A percentile compares a stretch with the other conserved stretches of the same genome.
phyloP scores from a whole-genome alignment of 140 eudicot genomes.

The Flaveria floridana region DNA sequence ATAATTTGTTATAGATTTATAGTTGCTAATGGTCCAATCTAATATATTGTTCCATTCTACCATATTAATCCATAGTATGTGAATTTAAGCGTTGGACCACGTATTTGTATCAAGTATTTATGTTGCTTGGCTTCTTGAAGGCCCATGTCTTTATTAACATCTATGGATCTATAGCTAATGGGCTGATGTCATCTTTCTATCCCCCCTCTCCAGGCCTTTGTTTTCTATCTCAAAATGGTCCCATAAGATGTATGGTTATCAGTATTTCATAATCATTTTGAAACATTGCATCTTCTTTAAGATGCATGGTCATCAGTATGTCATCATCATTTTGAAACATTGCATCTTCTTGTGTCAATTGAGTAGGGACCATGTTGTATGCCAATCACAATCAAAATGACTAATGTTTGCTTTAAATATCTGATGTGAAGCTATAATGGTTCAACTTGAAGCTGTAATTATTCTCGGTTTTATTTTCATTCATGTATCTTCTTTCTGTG shows the following conservation, averaged over 20 bases:
- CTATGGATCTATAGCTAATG: neutral
- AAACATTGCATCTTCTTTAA: constrained; percentile 27
- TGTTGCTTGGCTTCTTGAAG: constrained; percentile 9
- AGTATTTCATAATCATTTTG: constrained; percentile 22
- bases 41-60: constrained; percentile 1
- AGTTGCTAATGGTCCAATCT: constrained; percentile 3
- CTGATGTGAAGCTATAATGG: constrained; percentile 20
- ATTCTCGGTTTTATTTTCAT: constrained; percentile 22
- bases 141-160: no score
- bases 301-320: neutral
- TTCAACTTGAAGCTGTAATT: constrained; percentile 25
- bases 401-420: constrained; percentile 26
- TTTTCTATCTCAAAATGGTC: constrained; percentile 30
- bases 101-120: neutral
- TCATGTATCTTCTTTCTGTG: constrained; percentile 2
- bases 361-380: constrained; percentile 34
- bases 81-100: constrained; percentile 19
- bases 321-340: constrained; percentile 25
- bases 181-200: constrained; percentile 16
- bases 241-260: constrained; percentile 20
- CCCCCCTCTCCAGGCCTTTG: neutral
- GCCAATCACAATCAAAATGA: constrained; percentile 23
- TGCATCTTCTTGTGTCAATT: constrained; percentile 27
- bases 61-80: neutral
- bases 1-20: neutral